Evolutionary conservation across 1,284 basidiomycete species (phyloP), one percentile per base, ranked within the genome.

Genomic region (Puccinia coronata): DNA sequence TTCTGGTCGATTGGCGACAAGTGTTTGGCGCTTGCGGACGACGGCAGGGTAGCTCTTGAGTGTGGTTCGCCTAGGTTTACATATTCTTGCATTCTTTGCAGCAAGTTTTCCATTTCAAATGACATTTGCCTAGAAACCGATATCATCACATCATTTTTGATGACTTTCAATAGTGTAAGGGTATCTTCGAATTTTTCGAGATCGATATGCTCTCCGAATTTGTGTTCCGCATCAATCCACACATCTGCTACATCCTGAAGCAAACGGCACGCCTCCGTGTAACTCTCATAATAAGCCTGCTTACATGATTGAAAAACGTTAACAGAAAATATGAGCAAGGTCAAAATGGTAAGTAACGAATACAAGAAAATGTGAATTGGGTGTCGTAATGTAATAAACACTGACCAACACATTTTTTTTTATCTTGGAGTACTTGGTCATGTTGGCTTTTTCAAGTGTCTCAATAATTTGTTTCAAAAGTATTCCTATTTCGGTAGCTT

Each of bases 261-360:
- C 63, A 67, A 28, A 11, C 63, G 63, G 12, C 63, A 67, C n/a
- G 3, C 63, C 63, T 67, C 63, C 23, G 18, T 12, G 36, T 47
- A 67, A 14, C 63, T 67, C 36, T 67, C 63, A n/a, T 47, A 41
- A 67, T 67, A 67, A 25, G 41, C 39, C 63, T 67, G n/a, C 18
- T 43, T 11, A 16, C 39, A 67, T 43, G 2, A 9, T 12, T 9
- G 23, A 20, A 51, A 25, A 67, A 47, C 23, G 31, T 23, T 14
- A 34, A 63, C 41, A 59, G 9, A 9, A 12, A 8, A 41, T 12
- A 0, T 31, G 28, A 59, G 61, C 14, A 14, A 14, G 20, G 6
- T 25, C 47, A 43, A 63, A 39, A 34, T 1, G 23, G 5, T 31
- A 59, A 31, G 18, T 9, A 59, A 18, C 5, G 18, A 18, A 31